Conservation (phyloP, 495 filamentous ascomycete genomes). For the Amorphotheca resinae region DNA sequence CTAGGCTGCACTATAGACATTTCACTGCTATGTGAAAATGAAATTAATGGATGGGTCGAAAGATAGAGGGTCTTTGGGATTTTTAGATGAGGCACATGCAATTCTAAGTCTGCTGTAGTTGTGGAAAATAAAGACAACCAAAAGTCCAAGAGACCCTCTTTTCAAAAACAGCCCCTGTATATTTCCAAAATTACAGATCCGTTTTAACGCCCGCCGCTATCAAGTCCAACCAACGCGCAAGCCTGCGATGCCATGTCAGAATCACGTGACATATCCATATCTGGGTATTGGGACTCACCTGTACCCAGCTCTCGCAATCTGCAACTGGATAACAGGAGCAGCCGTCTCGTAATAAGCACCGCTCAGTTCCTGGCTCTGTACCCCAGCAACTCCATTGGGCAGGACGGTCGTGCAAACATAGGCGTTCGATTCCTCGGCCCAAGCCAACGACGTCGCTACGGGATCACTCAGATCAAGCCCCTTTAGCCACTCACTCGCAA, state of each 20-base stretch:
- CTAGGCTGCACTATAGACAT: too few relatives aligned
- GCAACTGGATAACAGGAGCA: constrained; percentile 50
- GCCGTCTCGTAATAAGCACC: constrained; percentile 51
- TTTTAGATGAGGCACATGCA: too few relatives aligned
- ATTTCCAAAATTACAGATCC: constrained; percentile 5
- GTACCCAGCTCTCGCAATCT: constrained; percentile 66
- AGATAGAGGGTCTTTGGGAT: too few relatives aligned
- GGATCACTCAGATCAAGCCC: constrained; percentile 36
- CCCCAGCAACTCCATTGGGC: constrained; percentile 37
- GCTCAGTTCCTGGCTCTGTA: constrained; percentile 45
- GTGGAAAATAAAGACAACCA: too few relatives aligned
- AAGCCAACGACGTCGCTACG: constrained; percentile 37
- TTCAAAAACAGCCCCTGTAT: too few relatives aligned
- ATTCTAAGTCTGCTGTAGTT: too few relatives aligned
- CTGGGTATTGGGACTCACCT: constrained; percentile 25
- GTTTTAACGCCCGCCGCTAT: constrained; percentile 8
- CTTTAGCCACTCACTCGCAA: constrained; percentile 32
- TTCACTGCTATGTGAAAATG: too few relatives aligned
- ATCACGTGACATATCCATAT: background rate
- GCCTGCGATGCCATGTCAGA: background rate
- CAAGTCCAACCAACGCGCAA: constrained; percentile 18
- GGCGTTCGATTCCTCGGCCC: constrained; percentile 49
- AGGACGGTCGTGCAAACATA: constrained; percentile 49
- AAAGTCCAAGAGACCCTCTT: too few relatives aligned
- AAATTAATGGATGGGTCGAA: too few relatives aligned